Evolutionary conservation across 108 stramenopile genomes (phyloP), one percentile per base, ranked within the genome.

Genomic region (Hondaea fermentalgiana): DNA sequence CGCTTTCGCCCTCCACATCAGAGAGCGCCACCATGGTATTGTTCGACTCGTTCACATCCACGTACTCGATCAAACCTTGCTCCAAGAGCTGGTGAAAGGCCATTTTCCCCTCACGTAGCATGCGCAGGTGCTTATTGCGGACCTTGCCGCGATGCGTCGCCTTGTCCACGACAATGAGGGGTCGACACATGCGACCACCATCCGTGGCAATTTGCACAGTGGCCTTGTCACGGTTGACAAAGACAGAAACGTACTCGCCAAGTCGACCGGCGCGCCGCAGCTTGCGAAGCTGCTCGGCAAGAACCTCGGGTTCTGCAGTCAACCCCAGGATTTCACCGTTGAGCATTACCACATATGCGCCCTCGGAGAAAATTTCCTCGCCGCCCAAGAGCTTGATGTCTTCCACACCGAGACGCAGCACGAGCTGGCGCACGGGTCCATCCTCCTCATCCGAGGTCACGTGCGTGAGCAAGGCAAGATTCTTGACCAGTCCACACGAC

Each of bases 241-340:
- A 97, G 59, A 99, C 97, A 64, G 96, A 96, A 29, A 99, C 98
- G 91, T 98, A 98, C 4, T 97, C 95, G 91, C 97, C 98, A 90
- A 99, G 97, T 89, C 98, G 98, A 57, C 97, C 94, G 92, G 94
- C 94, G 57, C 99, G 94, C 83, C 98, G 96, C 17, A 97, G 93
- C 14, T 94, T 93, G 28, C 97, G 96, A 91, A 99, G 95, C 3
- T 96, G 97, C 72, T 96, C 93, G 59, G 97, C 72, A 72, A 97
- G 92, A 42, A 91, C 91, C 72, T 97, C 95, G 29, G 98, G 98
- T 72, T 99, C 97, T 44, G 96, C 95, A 90, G 98, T 97, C 69
- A 99, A 95, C 19, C 99, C 98, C n/a, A 98, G 95, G 97, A 98
- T 98, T 89, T 96, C 97, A 2, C 99, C 98, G 91, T 99, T 98